Evolutionary conservation across 164 flowering plant species (phyloP).

Genomic region (Vitis rupestris): DNA sequence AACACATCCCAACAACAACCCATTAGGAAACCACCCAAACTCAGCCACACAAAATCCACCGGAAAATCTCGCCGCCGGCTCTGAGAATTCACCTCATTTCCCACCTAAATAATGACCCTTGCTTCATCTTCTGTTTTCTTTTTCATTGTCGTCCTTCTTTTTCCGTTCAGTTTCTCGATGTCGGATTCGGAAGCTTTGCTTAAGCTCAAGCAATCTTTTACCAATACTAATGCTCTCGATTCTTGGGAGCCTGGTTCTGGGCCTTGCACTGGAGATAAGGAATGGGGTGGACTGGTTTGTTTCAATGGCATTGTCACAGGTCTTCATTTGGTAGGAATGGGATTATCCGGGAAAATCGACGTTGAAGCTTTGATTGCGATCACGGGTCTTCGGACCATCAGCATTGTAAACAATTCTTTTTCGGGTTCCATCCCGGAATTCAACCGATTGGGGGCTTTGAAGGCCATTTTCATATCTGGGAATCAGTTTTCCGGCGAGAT

Average conservation of each 20-base stretch:
- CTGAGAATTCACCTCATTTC: background rate
- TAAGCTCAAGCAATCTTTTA: constrained; percentile 26
- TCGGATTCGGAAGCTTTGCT: constrained; percentile 33
- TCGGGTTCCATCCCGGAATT: constrained; percentile 38
- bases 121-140: constrained; percentile 1
- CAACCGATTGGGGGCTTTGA: constrained; percentile 23
- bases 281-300: constrained; percentile 38
- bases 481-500: constrained; percentile 44
- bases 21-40: background rate
- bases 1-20: background rate
- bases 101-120: constrained; percentile 24
- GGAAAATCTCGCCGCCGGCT: background rate
- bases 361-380: constrained; percentile 24
- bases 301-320: constrained; percentile 25
- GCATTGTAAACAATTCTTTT: constrained; percentile 37
- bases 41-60: background rate
- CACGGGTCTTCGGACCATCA: constrained; percentile 19
- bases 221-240: constrained; percentile 14
- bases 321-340: constrained; percentile 28
- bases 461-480: constrained; percentile 27
- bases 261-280: constrained; percentile 16
- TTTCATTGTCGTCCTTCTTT: background rate
- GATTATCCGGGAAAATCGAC: constrained; percentile 35
- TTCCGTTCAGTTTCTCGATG: constrained; percentile 7
- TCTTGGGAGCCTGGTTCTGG: constrained; percentile 28